A percentile compares a stretch with the other conserved stretches of the same genome.
phyloP scores from a whole-genome alignment of 768 basidiomycete genomes.

The Mycena kentingensis region DNA sequence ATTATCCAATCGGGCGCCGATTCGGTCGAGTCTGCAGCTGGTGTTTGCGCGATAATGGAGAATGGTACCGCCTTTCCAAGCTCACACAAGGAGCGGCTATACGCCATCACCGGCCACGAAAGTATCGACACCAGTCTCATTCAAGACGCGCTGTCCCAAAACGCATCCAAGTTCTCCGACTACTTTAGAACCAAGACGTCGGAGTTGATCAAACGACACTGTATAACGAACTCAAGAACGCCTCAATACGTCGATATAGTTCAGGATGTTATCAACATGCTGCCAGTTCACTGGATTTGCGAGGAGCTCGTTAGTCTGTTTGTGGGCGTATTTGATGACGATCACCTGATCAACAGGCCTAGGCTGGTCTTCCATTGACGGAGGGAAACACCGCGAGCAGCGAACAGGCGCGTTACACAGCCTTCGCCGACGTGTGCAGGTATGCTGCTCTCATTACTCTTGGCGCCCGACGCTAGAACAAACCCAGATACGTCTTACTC shows the following conservation, averaged over 20 bases:
- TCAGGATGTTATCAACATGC: constrained; percentile 62
- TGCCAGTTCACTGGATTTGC: constrained; percentile 65
- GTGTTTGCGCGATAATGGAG: constrained; percentile 38
- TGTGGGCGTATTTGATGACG: not conserved
- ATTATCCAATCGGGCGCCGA: constrained; percentile 22
- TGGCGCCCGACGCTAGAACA: not conserved
- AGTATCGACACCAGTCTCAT: constrained; percentile 28
- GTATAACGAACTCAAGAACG: constrained; percentile 7
- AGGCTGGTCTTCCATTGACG: constrained; percentile 50
- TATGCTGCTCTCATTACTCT: constrained; percentile 33
- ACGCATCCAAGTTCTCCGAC: constrained; percentile 2
- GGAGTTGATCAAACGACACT: constrained; percentile 9
- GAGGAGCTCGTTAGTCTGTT: constrained; percentile 51
- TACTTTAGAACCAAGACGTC: constrained; percentile 13
- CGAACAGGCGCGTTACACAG: constrained; percentile 42
- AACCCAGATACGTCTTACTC: constrained; percentile 45
- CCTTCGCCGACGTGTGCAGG: constrained; percentile 52
- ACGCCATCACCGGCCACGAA: constrained; percentile 29
- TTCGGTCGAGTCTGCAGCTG: constrained; percentile 29
- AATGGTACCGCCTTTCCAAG: constrained; percentile 33
- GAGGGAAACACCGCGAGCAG: constrained; percentile 35
- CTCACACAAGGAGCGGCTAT: constrained; percentile 35
- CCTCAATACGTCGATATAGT: constrained; percentile 57
- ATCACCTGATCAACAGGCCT: constrained; percentile 10
- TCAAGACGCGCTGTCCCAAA: constrained; percentile 1